Base-by-base conservation (phyloP, 2,329 filamentous ascomycete genomes). In the Neonectria ditissima region DNA sequence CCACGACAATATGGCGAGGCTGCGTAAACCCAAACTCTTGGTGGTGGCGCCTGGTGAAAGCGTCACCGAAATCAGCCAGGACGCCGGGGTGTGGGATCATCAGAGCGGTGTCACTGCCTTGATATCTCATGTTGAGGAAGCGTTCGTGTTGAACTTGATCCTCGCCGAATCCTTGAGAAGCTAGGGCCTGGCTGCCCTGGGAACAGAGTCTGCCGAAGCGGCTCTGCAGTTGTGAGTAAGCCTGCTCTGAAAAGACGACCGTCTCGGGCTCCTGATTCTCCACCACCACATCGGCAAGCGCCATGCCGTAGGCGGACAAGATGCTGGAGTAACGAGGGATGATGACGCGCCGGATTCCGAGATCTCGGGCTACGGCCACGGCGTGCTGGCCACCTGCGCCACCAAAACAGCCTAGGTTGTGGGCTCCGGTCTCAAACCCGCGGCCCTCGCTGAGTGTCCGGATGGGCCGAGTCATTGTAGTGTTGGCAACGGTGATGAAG, bases 11-110 rank as follows among this genome's bases (percentile, higher is more conserved):
- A 2, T 43, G 47, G 11, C 56, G 56, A 45, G 56, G 56, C 16
- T 52, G 47, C 6, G 56, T 63, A 28, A 93, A 93, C 2, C 90
- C 90, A 71, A 93, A 93, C 71, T 92, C 91, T 71, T 91, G 89
- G 66, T 91, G 85, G 73, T 93, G 91, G 64, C 91, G 88, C 59
- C 86, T 84, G 2, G 86, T 89, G 75, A 91, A 92, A 0, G 86
- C 87, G 83, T 86, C 41, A 2, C 59, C 32, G 6, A 63, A 59
- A 84, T 50, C 47, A 4, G 34, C 43, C 6, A 52, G 18, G 16
- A 24, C 14, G 4, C 47, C 56, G 13, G 37, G 41, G 18, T 59
- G 56, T 10, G 41, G 18, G 6, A 59, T 52, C 56, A 59, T 59
- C 37, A 59, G 14, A 3, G 47, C 34, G 3, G 56, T 59, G 16